Evolutionary conservation across 352 stramenopile species (phyloP).

Genomic region (Phytophthora uliginosa): DNA sequence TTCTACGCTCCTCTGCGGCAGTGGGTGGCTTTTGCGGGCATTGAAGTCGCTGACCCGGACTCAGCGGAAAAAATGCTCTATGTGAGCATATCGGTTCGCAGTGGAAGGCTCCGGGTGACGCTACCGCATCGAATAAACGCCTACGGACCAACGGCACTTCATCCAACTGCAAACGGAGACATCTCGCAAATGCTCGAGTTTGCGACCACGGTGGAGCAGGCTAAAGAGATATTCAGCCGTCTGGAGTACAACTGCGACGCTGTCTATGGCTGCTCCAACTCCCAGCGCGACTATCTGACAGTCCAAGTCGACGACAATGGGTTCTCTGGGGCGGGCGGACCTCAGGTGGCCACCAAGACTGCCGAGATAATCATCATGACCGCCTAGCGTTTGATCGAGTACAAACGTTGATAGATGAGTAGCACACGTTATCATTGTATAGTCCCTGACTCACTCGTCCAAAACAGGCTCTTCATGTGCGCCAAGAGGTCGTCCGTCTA

Average conservation of each 20-base stretch:
- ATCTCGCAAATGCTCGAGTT: conserved; percentile 44
- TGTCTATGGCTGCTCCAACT: conserved; percentile 36
- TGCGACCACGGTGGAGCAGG: conserved; percentile 29
- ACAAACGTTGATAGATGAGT: neutral
- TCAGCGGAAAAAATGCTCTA: conserved; percentile 52
- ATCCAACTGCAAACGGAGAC: conserved; percentile 13
- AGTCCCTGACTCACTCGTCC: neutral
- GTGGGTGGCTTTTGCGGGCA: conserved; percentile 37
- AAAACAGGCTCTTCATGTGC: conserved; percentile 14
- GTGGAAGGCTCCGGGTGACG: conserved; percentile 43
- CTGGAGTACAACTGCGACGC: conserved; percentile 52
- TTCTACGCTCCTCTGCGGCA: conserved; percentile 41
- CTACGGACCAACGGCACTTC: conserved; percentile 12
- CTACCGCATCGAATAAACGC: conserved; percentile 3
- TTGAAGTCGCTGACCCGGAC: conserved; percentile 56
- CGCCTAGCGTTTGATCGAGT: neutral
- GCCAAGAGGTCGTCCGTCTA: conserved; percentile 12
- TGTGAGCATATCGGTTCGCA: conserved; percentile 47
- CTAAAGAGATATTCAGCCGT: conserved; percentile 31
- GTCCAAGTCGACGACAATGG: conserved; percentile 72
- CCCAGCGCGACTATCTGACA: conserved; percentile 45
- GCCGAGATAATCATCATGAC: conserved; percentile 30
- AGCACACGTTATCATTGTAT: conserved; percentile 12
- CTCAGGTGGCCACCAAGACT: conserved; percentile 37
- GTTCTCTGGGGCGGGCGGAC: conserved; percentile 48